phyloP scores from a whole-genome alignment of 345 rosid species.

The Syzygium oleosum region DNA sequence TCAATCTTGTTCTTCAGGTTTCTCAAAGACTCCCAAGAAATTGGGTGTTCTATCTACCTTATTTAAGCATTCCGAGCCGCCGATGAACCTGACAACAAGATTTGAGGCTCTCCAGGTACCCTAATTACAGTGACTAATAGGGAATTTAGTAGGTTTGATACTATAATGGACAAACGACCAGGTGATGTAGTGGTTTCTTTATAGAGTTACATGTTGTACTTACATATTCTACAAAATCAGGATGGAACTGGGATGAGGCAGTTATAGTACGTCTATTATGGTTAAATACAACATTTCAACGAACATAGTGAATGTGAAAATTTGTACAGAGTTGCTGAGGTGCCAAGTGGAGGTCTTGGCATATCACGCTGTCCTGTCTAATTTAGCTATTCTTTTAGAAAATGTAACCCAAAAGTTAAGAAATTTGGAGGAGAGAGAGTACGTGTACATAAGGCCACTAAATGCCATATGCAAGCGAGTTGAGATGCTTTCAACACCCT shows the following conservation, averaged over 20 bases:
- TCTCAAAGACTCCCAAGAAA: constrained; percentile 28
- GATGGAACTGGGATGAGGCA: background rate
- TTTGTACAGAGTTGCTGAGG: background rate
- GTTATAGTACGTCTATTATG: background rate
- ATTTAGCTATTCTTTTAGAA: background rate
- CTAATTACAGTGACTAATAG: constrained; percentile 1
- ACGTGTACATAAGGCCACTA: background rate
- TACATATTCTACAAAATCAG: background rate
- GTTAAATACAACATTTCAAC: background rate
- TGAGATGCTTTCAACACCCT: background rate
- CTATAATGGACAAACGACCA: background rate
- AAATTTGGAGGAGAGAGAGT: background rate
- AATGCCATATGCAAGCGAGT: background rate
- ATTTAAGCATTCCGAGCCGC: constrained; percentile 42
- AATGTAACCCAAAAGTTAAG: background rate
- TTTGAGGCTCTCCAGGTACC: constrained; percentile 87
- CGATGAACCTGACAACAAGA: constrained; percentile 45
- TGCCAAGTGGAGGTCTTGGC: background rate
- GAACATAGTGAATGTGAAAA: background rate
- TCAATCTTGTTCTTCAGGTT: constrained; percentile 41
- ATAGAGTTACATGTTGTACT: background rate
- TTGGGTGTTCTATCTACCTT: constrained; percentile 50
- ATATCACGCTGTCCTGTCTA: background rate
- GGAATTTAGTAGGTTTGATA: background rate
- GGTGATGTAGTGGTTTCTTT: background rate